Evolutionary conservation across 148 eudicot species (phyloP), one percentile per base, ranked within the genome.

Genomic region (Vaccinium vitisidaea): DNA sequence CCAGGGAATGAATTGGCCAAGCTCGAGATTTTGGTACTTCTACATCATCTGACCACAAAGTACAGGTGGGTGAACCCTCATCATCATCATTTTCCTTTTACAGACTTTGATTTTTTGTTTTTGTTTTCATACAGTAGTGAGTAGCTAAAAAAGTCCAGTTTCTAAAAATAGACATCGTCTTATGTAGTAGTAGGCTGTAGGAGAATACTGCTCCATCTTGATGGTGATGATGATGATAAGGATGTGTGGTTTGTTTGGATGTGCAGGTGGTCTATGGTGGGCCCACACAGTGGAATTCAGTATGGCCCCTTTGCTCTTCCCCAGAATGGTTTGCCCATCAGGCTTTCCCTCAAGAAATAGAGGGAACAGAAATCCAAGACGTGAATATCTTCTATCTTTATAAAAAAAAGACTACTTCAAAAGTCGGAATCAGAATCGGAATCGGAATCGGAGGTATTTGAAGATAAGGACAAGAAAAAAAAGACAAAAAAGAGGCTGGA

Each of bases 1-100:
- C 96, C 96, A 27, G 96, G 96, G 75, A 92, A 93, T 91, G 96
- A 93, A 86, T 65, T 93, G 81, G 96, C 96, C 69, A 93, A 93
- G 85, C 84, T 90, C 83, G 96, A 93, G 89, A 88, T 92, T 27
- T 85, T 93, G 80, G 86, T 93, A 27, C 89, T 93, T 30, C 67
- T 93, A 36, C 96, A 93, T 88, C 94, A 93, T 79, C 85, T 93
- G 79, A 93, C 96, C 86, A 93, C 96, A 77, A 92, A 93, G 75
- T 93, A 92, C 88, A 93, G 96, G 96, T 93, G 13, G 25, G 83
- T 84, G 27, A 82, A 83, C 61, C 74, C 39, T 69, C 39, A 53
- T 75, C 56, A 12, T 23, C 46, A 43, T 43, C 39, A 36, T 36
- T 36, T 36, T 2, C 36, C 86, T n/a, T 50, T 12, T 30, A 43